These are phyloP conservation scores for Sherardia arvensis DNA, from an alignment of 257 asterid genomes.

Conservation along the genomic window DNA sequence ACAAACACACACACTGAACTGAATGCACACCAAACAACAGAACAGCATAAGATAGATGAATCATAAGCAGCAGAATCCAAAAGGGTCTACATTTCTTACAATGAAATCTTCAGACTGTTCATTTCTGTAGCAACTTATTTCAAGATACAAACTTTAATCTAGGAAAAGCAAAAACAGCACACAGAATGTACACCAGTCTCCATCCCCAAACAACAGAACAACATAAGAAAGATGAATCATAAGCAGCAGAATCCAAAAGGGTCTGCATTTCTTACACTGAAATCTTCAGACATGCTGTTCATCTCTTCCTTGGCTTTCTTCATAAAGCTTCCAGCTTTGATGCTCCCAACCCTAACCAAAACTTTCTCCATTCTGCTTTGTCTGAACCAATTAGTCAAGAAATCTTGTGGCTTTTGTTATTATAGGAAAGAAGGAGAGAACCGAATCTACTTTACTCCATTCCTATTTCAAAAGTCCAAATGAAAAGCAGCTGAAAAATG, in stretches of 20 bases:
- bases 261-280: slow-evolving; percentile 32
- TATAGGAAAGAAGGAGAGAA: background rate
- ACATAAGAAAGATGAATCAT: background rate
- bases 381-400: background rate
- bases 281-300: slow-evolving; percentile 70
- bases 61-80: background rate
- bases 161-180: no score
- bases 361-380: slow-evolving; percentile 65
- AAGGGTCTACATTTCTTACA: slow-evolving; percentile 22
- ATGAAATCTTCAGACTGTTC: slow-evolving; percentile 67
- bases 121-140: slow-evolving; percentile 31
- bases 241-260: background rate
- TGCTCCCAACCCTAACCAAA: slow-evolving; percentile 65
- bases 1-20: background rate
- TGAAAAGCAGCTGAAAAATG: background rate
- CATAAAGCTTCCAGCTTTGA: slow-evolving; percentile 67
- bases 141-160: background rate
- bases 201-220: background rate
- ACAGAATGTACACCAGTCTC: background rate
- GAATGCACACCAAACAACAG: background rate
- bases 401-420: background rate
- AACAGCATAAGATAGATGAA: background rate
- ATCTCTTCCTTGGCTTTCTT: slow-evolving; percentile 87
- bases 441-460: background rate
- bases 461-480: background rate